phyloP scores from a whole-genome alignment of 2,329 filamentous ascomycete genomes.

The Aspergillus fumigatus region DNA sequence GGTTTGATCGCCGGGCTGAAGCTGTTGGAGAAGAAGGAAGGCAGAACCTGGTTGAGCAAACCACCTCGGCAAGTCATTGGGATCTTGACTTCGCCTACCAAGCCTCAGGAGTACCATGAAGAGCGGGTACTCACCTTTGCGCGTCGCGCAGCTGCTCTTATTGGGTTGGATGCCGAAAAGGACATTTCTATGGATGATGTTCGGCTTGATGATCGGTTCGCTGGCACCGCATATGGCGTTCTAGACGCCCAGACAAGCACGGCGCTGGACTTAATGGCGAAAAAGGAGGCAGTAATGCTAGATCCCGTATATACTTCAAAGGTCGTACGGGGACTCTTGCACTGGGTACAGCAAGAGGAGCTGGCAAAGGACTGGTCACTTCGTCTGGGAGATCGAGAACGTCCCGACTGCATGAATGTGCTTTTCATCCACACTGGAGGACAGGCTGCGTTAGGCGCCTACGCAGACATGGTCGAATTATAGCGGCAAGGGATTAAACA shows the following conservation, averaged over 20 bases:
- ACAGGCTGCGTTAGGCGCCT: conserved; percentile 31
- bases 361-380: conserved; percentile 11
- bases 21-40: conserved; percentile 22
- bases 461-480: conserved; percentile 18
- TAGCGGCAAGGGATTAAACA: not conserved
- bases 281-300: conserved; percentile 25
- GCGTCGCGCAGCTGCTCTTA: conserved; percentile 19
- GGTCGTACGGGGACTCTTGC: conserved; percentile 25
- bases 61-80: conserved; percentile 25
- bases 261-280: conserved; percentile 22
- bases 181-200: conserved; percentile 29
- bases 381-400: not conserved
- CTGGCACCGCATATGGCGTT: conserved; percentile 29
- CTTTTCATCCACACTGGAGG: conserved; percentile 37
- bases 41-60: not conserved
- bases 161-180: conserved; percentile 24
- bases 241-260: conserved; percentile 23
- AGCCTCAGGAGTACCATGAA: conserved; percentile 25
- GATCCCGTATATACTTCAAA: conserved; percentile 37
- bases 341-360: conserved; percentile 21
- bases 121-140: conserved; percentile 28
- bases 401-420: conserved; percentile 22
- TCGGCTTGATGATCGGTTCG: conserved; percentile 28
- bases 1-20: conserved; percentile 34
- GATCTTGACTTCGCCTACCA: conserved; percentile 31